phyloP scores from a whole-genome alignment of 148 eudicot species.

The Amaranthus hypochondriacus region DNA sequence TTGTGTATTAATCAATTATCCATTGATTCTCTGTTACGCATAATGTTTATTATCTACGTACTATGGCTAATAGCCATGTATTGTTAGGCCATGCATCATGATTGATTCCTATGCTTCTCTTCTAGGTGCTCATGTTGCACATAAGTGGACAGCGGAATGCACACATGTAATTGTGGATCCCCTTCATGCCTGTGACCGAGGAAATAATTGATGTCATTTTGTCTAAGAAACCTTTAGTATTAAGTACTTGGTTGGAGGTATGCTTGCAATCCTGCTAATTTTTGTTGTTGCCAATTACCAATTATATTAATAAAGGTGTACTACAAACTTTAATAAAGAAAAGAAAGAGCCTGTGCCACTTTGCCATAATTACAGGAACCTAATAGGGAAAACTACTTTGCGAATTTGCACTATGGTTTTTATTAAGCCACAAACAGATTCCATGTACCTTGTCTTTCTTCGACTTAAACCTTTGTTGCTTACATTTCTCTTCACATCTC shows the following conservation, averaged over 20 bases:
- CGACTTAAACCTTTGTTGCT: too few species aligned
- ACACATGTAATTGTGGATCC: conserved; percentile 89
- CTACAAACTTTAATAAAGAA: not conserved
- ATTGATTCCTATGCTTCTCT: conserved; percentile 5
- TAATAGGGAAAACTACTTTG: too few species aligned
- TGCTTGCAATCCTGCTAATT: not conserved
- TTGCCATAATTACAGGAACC: too few species aligned
- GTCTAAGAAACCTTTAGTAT: conserved; percentile 56
- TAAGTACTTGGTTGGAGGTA: conserved; percentile 85
- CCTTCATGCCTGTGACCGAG: conserved; percentile 54
- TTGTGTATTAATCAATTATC: not conserved
- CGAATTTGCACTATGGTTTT: too few species aligned
- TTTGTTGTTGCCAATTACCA: not conserved
- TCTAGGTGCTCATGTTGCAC: conserved; percentile 60
- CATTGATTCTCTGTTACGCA: not conserved
- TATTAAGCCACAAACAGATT: too few species aligned
- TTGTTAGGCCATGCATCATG: not conserved
- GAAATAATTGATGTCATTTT: conserved; percentile 64
- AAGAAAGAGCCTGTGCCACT: too few species aligned
- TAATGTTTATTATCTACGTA: not conserved
- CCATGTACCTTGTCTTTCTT: too few species aligned
- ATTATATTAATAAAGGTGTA: not conserved
- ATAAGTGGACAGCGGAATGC: conserved; percentile 63
- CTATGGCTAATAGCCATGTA: conserved; percentile 4
- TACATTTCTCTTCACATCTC: too few species aligned